Evolutionary conservation across 495 filamentous ascomycete genomes (phyloP).

Genomic region (Oidiodendron maius): DNA sequence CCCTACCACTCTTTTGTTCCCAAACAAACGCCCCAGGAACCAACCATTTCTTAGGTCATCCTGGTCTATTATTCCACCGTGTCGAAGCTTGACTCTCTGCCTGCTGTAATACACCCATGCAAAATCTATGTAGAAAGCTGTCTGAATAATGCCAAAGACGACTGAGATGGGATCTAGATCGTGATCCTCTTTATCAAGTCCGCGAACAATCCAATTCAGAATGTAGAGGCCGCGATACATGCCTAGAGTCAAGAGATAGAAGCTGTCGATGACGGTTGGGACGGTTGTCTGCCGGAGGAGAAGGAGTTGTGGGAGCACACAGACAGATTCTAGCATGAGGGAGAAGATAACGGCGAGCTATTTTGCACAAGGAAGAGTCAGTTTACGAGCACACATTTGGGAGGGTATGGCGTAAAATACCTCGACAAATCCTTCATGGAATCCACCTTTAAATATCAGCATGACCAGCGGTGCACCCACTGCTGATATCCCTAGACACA

Average conservation of each 20-base stretch:
- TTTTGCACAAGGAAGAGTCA: background rate
- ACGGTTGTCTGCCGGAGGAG: constrained; percentile 90
- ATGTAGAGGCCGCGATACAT: constrained; percentile 89
- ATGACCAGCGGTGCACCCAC: constrained; percentile 60
- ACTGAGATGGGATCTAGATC: constrained; percentile 65
- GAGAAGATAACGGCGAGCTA: constrained; percentile 81
- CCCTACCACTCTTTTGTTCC: constrained; percentile 37
- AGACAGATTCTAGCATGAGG: constrained; percentile 83
- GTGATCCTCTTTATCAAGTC: constrained; percentile 46
- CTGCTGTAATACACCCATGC: constrained; percentile 94
- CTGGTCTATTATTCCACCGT: constrained; percentile 86
- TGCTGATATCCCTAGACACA: constrained; percentile 52
- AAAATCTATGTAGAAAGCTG: constrained; percentile 87
- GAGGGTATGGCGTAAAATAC: constrained; percentile 6
- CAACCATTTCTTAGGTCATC: constrained; percentile 84
- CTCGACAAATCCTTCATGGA: constrained; percentile 39
- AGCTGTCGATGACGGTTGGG: constrained; percentile 92
- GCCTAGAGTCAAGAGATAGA: constrained; percentile 84
- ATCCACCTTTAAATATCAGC: constrained; percentile 48
- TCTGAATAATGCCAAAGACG: constrained; percentile 86
- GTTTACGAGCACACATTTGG: background rate
- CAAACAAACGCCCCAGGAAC: constrained; percentile 53
- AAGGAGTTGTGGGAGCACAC: constrained; percentile 84
- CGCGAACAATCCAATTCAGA: constrained; percentile 80
- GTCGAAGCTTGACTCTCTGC: constrained; percentile 89